Evolutionary conservation across 495 filamentous ascomycete species (phyloP).

Genomic region (Penicillium riverlandense): DNA sequence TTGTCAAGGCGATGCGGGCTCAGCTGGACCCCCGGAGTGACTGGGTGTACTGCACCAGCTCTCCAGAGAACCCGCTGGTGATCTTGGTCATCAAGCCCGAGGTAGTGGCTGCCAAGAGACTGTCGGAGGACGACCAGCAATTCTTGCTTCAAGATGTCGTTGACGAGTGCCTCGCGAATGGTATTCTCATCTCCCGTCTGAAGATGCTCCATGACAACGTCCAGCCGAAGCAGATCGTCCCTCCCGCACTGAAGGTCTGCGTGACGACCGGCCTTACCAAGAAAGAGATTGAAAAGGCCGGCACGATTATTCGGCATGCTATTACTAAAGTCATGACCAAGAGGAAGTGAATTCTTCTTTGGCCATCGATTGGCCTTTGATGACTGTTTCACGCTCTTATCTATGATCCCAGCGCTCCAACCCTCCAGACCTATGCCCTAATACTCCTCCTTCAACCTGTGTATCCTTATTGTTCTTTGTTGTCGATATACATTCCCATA

Average conservation of each 20-base stretch:
- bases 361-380: conserved; percentile 5
- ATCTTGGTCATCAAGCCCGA: conserved; percentile 81
- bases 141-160: conserved; percentile 79
- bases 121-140: conserved; percentile 72
- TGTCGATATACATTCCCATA: conserved; percentile 22
- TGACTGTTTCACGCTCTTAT: conserved; percentile 19
- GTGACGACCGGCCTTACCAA: conserved; percentile 78
- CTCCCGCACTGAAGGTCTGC: conserved; percentile 83
- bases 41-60: conserved; percentile 79
- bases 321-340: conserved; percentile 78
- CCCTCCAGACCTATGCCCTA: conserved; percentile 20
- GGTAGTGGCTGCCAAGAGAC: conserved; percentile 60
- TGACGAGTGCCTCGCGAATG: conserved; percentile 82
- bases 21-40: conserved; percentile 91
- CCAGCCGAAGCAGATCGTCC: conserved; percentile 56
- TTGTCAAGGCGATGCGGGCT: conserved; percentile 70
- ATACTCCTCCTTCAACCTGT: conserved; percentile 4
- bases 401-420: not conserved
- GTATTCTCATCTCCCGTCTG: conserved; percentile 78
- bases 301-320: conserved; percentile 79
- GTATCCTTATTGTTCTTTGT: conserved; percentile 1
- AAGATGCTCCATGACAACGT: conserved; percentile 65
- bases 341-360: conserved; percentile 27
- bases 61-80: conserved; percentile 79
- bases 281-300: conserved; percentile 93